These are phyloP conservation scores for Omphalotus olearius DNA, from an alignment of 1,284 basidiomycete species.

Conservation along the genomic window DNA sequence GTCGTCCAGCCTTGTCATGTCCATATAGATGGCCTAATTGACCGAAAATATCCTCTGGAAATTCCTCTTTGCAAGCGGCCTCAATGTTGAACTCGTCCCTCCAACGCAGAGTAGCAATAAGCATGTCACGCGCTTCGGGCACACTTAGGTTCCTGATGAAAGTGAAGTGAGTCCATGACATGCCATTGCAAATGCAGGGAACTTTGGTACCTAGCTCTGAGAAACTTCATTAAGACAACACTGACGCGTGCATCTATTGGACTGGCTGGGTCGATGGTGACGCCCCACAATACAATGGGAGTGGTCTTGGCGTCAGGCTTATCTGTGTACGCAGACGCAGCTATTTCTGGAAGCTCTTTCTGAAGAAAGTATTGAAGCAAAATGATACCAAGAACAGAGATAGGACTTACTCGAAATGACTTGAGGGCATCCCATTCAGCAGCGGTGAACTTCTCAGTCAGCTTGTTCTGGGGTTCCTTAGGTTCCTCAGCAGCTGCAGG, in stretches of 20 bases:
- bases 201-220: conserved; percentile 63
- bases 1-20: conserved; percentile 60
- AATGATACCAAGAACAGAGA: background rate
- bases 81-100: conserved; percentile 65
- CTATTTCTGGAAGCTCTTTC: conserved; percentile 53
- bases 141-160: conserved; percentile 48
- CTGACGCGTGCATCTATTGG: conserved; percentile 57
- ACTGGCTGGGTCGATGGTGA: conserved; percentile 52
- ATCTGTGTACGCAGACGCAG: conserved; percentile 54
- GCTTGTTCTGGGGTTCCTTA: conserved; percentile 57
- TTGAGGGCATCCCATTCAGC: conserved; percentile 66
- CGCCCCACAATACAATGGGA: conserved; percentile 64
- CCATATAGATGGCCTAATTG: conserved; percentile 62
- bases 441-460: conserved; percentile 65
- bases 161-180: background rate
- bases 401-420: conserved; percentile 53
- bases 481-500: conserved; percentile 1
- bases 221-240: conserved; percentile 74
- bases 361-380: conserved; percentile 22
- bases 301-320: conserved; percentile 43
- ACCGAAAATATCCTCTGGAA: conserved; percentile 62
- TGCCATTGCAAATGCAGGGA: background rate
- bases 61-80: conserved; percentile 55
- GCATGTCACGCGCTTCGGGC: conserved; percentile 54
- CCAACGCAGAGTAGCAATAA: conserved; percentile 69